Conservation (phyloP, 331 rosid genomes). For the Rosa hybrid region DNA sequence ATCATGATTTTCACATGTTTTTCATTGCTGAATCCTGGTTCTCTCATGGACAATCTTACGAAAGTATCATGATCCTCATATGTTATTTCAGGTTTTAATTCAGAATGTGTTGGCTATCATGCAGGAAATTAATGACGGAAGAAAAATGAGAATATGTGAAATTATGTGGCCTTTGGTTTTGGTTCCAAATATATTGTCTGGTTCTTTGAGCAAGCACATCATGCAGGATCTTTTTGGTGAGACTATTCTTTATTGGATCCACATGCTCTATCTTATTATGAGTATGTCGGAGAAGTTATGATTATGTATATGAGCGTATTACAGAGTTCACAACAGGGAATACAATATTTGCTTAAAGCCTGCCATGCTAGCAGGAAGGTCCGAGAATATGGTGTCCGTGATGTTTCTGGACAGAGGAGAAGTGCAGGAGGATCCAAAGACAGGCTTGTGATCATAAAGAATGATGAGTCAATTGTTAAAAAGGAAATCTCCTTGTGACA, state of each 20-base stretch:
- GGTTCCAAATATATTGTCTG: background rate
- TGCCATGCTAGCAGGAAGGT: background rate
- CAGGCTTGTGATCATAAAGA: background rate
- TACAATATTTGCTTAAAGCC: background rate
- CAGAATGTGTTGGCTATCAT: background rate
- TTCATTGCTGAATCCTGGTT: background rate
- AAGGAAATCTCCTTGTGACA: background rate
- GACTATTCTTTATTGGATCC: background rate
- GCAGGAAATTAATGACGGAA: background rate
- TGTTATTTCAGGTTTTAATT: background rate
- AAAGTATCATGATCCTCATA: background rate
- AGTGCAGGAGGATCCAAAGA: background rate
- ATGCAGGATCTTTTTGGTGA: background rate
- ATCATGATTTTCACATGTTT: background rate
- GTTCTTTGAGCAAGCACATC: background rate
- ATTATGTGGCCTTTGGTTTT: background rate
- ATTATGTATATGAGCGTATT: background rate
- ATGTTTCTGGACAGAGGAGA: background rate
- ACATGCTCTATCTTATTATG: background rate
- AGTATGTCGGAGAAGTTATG: background rate
- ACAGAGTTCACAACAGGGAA: background rate
- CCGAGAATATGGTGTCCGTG: background rate
- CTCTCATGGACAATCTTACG: background rate
- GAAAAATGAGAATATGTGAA: background rate
- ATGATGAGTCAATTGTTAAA: background rate